A percentile compares a stretch with the other conserved stretches of the same genome.
These are phyloP conservation scores for Diaporthe longicolla DNA, from an alignment of 2,329 filamentous ascomycete genomes.

Conservation along the genomic window DNA sequence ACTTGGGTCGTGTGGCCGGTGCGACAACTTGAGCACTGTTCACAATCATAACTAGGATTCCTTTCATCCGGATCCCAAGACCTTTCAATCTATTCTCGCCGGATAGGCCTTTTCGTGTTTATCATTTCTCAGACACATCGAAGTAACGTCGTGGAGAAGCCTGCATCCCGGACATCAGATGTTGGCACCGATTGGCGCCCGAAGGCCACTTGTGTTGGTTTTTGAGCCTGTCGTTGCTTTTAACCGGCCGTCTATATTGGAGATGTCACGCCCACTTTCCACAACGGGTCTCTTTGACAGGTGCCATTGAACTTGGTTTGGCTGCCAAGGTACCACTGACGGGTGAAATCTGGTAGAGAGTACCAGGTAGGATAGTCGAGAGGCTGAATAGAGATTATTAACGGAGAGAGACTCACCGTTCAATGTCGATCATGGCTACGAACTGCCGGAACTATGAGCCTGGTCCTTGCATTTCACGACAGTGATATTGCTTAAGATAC, in stretches of 20 bases:
- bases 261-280: slow-evolving; percentile 25
- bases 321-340: slow-evolving; percentile 10
- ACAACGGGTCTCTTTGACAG: slow-evolving; percentile 1
- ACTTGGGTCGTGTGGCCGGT: background rate
- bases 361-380: background rate
- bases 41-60: background rate
- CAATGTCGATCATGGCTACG: slow-evolving; percentile 19
- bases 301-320: slow-evolving; percentile 13
- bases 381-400: slow-evolving; percentile 10
- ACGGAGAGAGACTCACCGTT: slow-evolving; percentile 24
- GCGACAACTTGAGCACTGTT: no score
- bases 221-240: slow-evolving; percentile 8
- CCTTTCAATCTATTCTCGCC: slow-evolving; percentile 9
- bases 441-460: slow-evolving; percentile 33
- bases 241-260: slow-evolving; percentile 31
- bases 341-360: slow-evolving; percentile 15
- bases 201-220: background rate
- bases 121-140: background rate
- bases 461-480: background rate
- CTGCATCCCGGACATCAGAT: background rate
- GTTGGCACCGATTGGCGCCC: slow-evolving; percentile 18
- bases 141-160: slow-evolving; percentile 10
- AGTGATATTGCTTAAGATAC: slow-evolving; percentile 18
- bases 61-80: slow-evolving; percentile 22
- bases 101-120: background rate